These are phyloP conservation scores for Erodium moschatum DNA, from an alignment of 441 rosid species.

Conservation along the genomic window DNA sequence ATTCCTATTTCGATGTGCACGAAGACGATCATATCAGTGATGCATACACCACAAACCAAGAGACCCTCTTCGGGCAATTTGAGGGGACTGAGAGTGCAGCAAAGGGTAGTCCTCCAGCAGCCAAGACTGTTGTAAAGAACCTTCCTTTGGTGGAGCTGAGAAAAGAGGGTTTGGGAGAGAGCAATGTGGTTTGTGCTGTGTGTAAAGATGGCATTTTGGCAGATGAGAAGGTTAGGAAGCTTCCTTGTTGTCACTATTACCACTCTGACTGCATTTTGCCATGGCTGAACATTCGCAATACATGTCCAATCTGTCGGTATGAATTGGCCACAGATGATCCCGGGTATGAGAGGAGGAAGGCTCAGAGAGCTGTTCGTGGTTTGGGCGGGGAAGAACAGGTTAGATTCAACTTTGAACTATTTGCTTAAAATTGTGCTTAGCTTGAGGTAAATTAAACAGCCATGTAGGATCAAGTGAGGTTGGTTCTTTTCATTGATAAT, in stretches of 20 bases:
- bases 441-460: background rate
- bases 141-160: slow-evolving; percentile 19
- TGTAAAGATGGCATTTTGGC: slow-evolving; percentile 22
- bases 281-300: slow-evolving; percentile 23
- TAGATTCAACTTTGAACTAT: slow-evolving; percentile 18
- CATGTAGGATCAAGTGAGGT: background rate
- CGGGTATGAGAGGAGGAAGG: slow-evolving; percentile 21
- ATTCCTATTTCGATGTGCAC: slow-evolving; percentile 11
- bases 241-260: slow-evolving; percentile 26
- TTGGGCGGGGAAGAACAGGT: slow-evolving; percentile 16
- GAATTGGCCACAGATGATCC: slow-evolving; percentile 26
- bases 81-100: slow-evolving; percentile 11
- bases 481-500: slow-evolving; percentile 7
- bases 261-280: slow-evolving; percentile 26
- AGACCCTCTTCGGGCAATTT: slow-evolving; percentile 18
- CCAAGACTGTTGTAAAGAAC: slow-evolving; percentile 21
- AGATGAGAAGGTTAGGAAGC: slow-evolving; percentile 20
- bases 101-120: slow-evolving; percentile 24
- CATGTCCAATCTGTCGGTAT: slow-evolving; percentile 24
- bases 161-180: slow-evolving; percentile 14
- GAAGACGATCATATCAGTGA: background rate
- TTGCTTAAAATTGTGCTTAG: slow-evolving; percentile 11
- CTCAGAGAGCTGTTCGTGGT: slow-evolving; percentile 5
- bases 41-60: background rate
- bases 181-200: slow-evolving; percentile 23